Base-by-base conservation (phyloP, 768 basidiomycete species). In the Suillus plorans region DNA sequence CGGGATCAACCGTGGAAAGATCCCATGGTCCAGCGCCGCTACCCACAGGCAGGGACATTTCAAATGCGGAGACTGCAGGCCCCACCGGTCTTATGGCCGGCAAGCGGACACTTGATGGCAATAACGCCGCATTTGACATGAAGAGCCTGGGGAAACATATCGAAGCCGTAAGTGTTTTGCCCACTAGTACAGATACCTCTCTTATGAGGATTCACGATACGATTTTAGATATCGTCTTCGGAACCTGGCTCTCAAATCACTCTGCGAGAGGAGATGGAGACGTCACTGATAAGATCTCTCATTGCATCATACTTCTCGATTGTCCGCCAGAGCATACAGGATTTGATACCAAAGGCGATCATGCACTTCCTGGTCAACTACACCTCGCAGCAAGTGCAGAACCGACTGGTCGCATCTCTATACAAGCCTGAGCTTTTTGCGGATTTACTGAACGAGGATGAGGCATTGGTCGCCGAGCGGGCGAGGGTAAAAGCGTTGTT, bases 281-380 rank as follows among this genome's bases (percentile, higher is more conserved):
- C 94, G 53, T 87, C 85, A 41, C 85, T 99, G 66, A 99, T 99
- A 73, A 90, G 97, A 61, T 92, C 94, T 7, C 85, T 99, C 69
- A 99, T 99, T 73, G 86, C 89, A 34, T 95, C 94, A 14, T 99
- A 99, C 81, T 99, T 99, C 80, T 82, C 86, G 65, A 99, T 99
- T 73, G 92, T 96, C 28, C 90, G 97, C 50, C 96, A 99, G 77
- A 94, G 90, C 73, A 97, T 99, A 67, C 94, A 98, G 69, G 97
- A 99, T 76, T 84, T 98, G 63, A 86, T 99, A 22, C 97, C 97
- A 41, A 99, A 99, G 79, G 95, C 96, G 25, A 91, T 97, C 80
- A 98, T 99, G 97, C 97, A 98, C 80, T 87, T 95, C 70, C 85
- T 99, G 67, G 97, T 99, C 73, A 99, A 97, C 78, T 85, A 93